Evolutionary conservation across 129 eudicot genomes (phyloP).

Genomic region (Helichrysum umbraculigerum): DNA sequence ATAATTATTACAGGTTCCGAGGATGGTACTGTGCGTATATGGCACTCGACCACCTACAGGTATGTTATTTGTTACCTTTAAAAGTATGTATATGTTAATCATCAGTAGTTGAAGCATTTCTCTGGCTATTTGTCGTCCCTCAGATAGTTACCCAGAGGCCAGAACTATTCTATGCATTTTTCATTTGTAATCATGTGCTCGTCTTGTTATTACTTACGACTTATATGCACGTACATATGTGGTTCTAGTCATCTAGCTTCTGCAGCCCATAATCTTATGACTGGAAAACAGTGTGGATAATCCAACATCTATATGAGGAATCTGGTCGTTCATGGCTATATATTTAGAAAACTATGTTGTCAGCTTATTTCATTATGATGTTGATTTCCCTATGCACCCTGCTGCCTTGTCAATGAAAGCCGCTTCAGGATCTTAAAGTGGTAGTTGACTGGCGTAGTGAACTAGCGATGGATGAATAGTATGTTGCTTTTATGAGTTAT

Average conservation of each 20-base stretch:
- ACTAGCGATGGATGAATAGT: slow-evolving; percentile 12
- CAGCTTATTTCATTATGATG: slow-evolving; percentile 11
- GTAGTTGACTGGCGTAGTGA: slow-evolving; percentile 7
- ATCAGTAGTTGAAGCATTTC: not conserved
- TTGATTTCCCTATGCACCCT: not conserved
- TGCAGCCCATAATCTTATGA: slow-evolving; percentile 2
- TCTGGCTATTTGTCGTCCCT: slow-evolving; percentile 5
- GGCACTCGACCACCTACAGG: slow-evolving; percentile 93
- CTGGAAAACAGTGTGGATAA: not conserved
- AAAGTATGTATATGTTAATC: slow-evolving; percentile 11
- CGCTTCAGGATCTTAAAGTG: not conserved
- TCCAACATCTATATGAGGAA: not conserved
- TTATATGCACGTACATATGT: slow-evolving; percentile 11
- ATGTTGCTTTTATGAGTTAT: not conserved
- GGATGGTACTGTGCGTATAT: slow-evolving; percentile 93
- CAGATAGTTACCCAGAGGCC: not conserved
- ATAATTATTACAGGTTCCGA: slow-evolving; percentile 92
- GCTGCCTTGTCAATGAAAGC: not conserved
- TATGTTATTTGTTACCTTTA: slow-evolving; percentile 18
- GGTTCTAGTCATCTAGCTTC: slow-evolving; percentile 13
- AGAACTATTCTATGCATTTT: not conserved
- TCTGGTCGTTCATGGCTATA: not conserved
- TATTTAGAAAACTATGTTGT: not conserved
- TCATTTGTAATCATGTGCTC: not conserved
- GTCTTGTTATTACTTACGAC: not conserved